phyloP scores from a whole-genome alignment of 306 rosid species.

The Quercus berberidifolia region DNA sequence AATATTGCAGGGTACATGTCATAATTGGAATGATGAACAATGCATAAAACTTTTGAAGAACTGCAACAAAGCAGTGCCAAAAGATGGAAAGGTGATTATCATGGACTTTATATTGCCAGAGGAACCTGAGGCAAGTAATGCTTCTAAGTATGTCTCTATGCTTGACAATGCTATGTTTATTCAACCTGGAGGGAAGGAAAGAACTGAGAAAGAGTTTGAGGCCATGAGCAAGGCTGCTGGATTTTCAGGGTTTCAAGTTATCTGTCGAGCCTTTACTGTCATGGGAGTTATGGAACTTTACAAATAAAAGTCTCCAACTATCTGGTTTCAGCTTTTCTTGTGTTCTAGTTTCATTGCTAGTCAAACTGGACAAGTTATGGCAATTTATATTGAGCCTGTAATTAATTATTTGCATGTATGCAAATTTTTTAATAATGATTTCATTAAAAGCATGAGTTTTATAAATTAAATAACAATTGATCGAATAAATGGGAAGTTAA shows the following conservation, averaged over 20 bases:
- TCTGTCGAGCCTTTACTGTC: neutral
- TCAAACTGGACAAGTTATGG: too few species aligned
- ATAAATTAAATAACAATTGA: too few species aligned
- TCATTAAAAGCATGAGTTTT: too few species aligned
- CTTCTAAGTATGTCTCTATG: neutral
- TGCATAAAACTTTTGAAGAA: neutral
- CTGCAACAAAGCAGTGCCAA: neutral
- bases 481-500: too few species aligned
- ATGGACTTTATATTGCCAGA: slow-evolving; percentile 1
- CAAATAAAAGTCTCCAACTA: neutral
- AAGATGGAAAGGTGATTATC: slow-evolving; percentile 4
- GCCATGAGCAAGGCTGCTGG: neutral
- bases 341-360: neutral
- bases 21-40: slow-evolving; percentile 11
- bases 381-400: too few species aligned
- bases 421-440: too few species aligned
- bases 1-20: slow-evolving; percentile 13
- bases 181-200: neutral
- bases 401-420: too few species aligned
- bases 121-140: neutral
- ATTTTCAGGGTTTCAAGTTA: neutral
- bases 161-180: neutral
- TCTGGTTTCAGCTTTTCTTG: neutral
- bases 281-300: neutral
- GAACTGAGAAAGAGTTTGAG: slow-evolving; percentile 3